Conservation (phyloP, 2,329 filamentous ascomycete species). For the Xylariaceae sp. region DNA sequence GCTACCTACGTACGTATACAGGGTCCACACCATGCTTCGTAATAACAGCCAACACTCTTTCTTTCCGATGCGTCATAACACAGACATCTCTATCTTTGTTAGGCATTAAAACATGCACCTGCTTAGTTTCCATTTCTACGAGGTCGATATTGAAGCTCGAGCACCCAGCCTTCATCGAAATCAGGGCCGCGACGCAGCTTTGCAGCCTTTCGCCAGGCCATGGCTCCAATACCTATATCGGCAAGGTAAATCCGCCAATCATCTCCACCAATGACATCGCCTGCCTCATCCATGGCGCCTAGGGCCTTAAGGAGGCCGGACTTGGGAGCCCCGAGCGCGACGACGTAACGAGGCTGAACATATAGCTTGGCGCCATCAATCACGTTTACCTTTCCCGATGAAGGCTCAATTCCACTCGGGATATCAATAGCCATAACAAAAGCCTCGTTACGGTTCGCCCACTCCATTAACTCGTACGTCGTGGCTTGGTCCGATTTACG, state of each 20-base stretch:
- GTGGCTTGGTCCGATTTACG: slow-evolving; percentile 75
- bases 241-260: slow-evolving; percentile 78
- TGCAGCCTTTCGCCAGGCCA: slow-evolving; percentile 79
- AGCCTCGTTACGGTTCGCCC: slow-evolving; percentile 83
- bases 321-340: slow-evolving; percentile 82
- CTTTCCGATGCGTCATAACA: too few relatives aligned
- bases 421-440: slow-evolving; percentile 84
- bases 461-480: slow-evolving; percentile 85
- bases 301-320: slow-evolving; percentile 76
- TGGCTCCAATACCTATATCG: slow-evolving; percentile 78
- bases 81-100: too few relatives aligned
- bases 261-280: slow-evolving; percentile 43
- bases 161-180: slow-evolving; percentile 82
- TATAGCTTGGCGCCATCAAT: slow-evolving; percentile 74
- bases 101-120: not conserved
- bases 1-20: too few relatives aligned
- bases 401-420: slow-evolving; percentile 80
- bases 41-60: too few relatives aligned
- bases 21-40: too few relatives aligned
- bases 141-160: slow-evolving; percentile 55
- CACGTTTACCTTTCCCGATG: slow-evolving; percentile 59
- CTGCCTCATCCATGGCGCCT: slow-evolving; percentile 50
- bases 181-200: slow-evolving; percentile 78
- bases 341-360: slow-evolving; percentile 74
- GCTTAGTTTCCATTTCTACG: slow-evolving; percentile 10